Evolutionary conservation across 257 asterid genomes (phyloP), one percentile per base, ranked within the genome.

Genomic region (Solanum corneliomulleri): DNA sequence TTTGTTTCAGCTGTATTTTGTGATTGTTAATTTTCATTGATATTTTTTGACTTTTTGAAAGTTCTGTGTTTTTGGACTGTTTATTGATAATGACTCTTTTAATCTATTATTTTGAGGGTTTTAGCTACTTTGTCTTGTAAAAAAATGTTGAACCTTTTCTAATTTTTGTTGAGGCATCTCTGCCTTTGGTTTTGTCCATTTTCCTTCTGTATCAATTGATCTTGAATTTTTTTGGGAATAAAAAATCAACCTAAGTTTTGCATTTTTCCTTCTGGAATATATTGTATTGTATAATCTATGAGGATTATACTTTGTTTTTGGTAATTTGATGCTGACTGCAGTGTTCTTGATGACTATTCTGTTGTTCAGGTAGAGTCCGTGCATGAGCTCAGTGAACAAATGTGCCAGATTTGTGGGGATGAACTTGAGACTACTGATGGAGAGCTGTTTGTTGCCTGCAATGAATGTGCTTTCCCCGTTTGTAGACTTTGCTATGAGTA

Each of bases 391-490:
- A 94, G 97, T 88, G 98, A 93, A 71, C 94, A 89, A 89, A 91
- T 78, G 83, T 96, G 98, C 91, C 95, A 92, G 88, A 94, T 96
- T 83, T 96, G 98, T 44, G 96, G 88, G 88, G 98, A 96, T 87
- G 98, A 94, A 88, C 90, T 96, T 31, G 97, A 94, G 91, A 89
- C 94, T 58, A 92, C 91, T 2, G 87, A 93, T 70, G 97, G 96
- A 20, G 98, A 96, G 87, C 91, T 88, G 68, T 96, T 96, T 91
- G 98, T 94, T 87, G 99, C 98, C 2, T 96, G 99, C 98, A 94
- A 96, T 45, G 99, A 96, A 87, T 96, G 99, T 25, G 99, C 94
- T 88, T 94, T 95, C 93, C 99, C 99, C 9, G 93, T 95, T 74
- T 96, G 99, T 87, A 90, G 96, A 71, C 88, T 95, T 44, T 96